Conservation (phyloP, 1,284 basidiomycete genomes). For the Sphagnurus paluster region DNA sequence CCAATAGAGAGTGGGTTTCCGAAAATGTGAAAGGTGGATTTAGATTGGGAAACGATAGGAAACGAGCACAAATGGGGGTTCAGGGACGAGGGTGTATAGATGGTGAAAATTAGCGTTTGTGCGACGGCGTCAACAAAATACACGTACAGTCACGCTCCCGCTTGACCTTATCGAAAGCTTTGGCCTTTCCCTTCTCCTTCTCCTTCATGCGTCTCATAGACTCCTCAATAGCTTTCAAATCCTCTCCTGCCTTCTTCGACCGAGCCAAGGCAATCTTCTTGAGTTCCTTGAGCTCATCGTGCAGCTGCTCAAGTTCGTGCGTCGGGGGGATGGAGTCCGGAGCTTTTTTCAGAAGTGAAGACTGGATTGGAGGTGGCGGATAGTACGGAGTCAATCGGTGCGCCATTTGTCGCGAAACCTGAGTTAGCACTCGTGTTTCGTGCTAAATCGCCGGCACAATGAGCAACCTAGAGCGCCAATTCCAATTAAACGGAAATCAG, state of each 20-base stretch:
- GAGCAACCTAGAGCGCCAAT: constrained; percentile 9
- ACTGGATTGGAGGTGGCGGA: constrained; percentile 46
- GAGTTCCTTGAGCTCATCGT: constrained; percentile 56
- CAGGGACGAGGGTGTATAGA: constrained; percentile 15
- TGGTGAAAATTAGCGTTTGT: constrained; percentile 15
- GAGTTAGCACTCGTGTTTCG: constrained; percentile 4
- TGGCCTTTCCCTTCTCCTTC: constrained; percentile 75
- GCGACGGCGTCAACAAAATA: constrained; percentile 23
- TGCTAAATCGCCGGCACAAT: constrained; percentile 8
- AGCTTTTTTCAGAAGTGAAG: constrained; percentile 56
- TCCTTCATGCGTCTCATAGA: constrained; percentile 71
- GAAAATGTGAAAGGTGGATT: no score
- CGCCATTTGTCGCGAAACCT: constrained; percentile 35
- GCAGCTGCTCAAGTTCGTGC: constrained; percentile 69
- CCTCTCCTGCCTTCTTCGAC: constrained; percentile 67
- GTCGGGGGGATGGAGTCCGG: constrained; percentile 67
- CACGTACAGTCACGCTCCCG: constrained; percentile 72
- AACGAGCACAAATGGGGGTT: constrained; percentile 11
- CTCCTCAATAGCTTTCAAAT: constrained; percentile 67
- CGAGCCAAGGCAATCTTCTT: constrained; percentile 57
- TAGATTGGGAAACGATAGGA: constrained; percentile 1
- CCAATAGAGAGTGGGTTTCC: no score
- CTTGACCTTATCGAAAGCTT: constrained; percentile 64
- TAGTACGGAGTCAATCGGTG: constrained; percentile 51
- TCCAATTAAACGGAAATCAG: constrained; percentile 14